Evolutionary conservation across 495 filamentous ascomycete genomes (phyloP).

Genomic region (Penicillium coprophilum): DNA sequence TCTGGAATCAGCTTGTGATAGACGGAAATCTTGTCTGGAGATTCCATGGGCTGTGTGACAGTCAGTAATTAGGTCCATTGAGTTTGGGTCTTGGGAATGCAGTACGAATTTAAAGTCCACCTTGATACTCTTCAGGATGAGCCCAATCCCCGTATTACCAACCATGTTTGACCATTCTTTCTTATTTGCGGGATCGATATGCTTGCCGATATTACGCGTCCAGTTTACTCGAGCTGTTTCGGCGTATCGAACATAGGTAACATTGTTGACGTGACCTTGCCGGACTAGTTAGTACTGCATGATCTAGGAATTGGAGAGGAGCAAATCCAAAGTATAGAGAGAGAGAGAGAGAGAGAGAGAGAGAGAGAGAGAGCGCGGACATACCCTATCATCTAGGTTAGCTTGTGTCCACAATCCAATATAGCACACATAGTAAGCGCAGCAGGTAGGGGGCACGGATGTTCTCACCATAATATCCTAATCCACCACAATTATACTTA

Average conservation of each 20-base stretch:
- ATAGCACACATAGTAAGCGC: neutral
- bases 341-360: no score
- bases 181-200: constrained; percentile 65
- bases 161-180: constrained; percentile 70
- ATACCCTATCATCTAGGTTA: constrained; percentile 30
- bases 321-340: neutral
- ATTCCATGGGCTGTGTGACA: constrained; percentile 72
- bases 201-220: constrained; percentile 69
- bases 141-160: constrained; percentile 62
- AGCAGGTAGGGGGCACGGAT: neutral
- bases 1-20: constrained; percentile 75
- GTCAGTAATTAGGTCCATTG: neutral
- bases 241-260: constrained; percentile 79
- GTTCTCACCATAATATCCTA: constrained; percentile 60
- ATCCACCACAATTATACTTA: constrained; percentile 10
- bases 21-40: constrained; percentile 81
- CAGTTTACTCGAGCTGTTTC: constrained; percentile 84
- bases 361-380: no score
- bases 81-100: constrained; percentile 11
- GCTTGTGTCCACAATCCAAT: constrained; percentile 2
- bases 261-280: constrained; percentile 84
- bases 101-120: constrained; percentile 90
- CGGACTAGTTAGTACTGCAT: neutral
- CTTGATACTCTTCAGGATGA: constrained; percentile 80
- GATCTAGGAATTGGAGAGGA: neutral